Evolutionary conservation across 2,329 filamentous ascomycete species (phyloP).

Genomic region (Arachnopeziza araneosa): DNA sequence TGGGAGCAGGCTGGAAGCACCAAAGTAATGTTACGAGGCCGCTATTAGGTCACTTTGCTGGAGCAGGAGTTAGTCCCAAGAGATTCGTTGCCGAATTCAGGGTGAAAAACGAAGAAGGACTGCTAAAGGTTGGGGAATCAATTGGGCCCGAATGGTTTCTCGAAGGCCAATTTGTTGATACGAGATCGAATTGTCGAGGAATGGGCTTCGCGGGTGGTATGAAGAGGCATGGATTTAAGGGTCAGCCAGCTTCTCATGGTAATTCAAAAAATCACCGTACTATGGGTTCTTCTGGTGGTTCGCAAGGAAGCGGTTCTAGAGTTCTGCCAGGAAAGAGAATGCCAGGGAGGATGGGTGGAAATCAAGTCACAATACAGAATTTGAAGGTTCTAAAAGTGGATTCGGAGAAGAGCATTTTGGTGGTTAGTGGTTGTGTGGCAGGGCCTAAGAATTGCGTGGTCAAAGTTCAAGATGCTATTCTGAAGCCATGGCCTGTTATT

Average conservation of each 20-base stretch:
- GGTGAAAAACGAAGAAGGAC: slow-evolving; percentile 66
- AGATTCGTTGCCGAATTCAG: slow-evolving; percentile 79
- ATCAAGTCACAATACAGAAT: slow-evolving; percentile 86
- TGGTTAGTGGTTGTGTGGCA: slow-evolving; percentile 80
- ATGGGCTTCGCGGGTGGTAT: slow-evolving; percentile 96
- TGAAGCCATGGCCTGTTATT: slow-evolving; percentile 68
- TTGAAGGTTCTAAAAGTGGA: slow-evolving; percentile 85
- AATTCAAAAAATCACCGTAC: slow-evolving; percentile 91
- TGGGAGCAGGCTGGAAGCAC: slow-evolving; percentile 72
- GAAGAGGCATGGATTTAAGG: slow-evolving; percentile 88
- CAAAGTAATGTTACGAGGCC: slow-evolving; percentile 74
- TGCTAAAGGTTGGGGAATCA: slow-evolving; percentile 69
- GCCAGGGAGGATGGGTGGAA: slow-evolving; percentile 90
- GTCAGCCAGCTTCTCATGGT: slow-evolving; percentile 90
- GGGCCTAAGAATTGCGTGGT: slow-evolving; percentile 85
- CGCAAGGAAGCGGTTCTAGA: slow-evolving; percentile 86
- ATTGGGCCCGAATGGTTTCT: slow-evolving; percentile 88
- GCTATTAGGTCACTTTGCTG: slow-evolving; percentile 81
- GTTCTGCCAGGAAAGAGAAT: slow-evolving; percentile 97
- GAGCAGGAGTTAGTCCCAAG: slow-evolving; percentile 78
- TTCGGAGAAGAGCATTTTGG: slow-evolving; percentile 76
- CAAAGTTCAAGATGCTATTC: slow-evolving; percentile 82
- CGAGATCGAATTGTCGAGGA: slow-evolving; percentile 70
- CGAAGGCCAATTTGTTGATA: slow-evolving; percentile 85
- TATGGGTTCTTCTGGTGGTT: slow-evolving; percentile 83